Evolutionary conservation across 129 eudicot species (phyloP), one percentile per base, ranked within the genome.

Genomic region (Flaveria linearis): DNA sequence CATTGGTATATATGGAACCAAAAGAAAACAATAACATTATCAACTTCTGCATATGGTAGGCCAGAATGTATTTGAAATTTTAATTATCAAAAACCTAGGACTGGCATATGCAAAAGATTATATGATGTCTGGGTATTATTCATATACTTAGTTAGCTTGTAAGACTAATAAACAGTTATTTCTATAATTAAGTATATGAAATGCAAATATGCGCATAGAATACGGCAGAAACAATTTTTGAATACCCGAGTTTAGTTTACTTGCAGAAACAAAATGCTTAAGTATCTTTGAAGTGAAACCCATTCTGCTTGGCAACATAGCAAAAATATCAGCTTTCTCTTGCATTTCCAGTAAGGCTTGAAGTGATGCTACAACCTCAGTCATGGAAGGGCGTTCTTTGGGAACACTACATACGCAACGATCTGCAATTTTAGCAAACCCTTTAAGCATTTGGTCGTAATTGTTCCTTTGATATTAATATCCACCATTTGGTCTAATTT

Each of bases 321-420:
- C 30, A 66, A 66, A 42, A 49, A 1, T 5, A 5, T 41, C 68
- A 20, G 12, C 43, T 53, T 56, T 71, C 76, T 13, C 63, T 2
- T 68, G 80, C 41, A 66, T 50, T 55, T 74, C 43, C 10, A 80
- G 9, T 17, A 42, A 50, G 45, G 50, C 62, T 9, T 80, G 75
- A 74, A 80, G 80, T 13, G 69, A 23, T 60, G 39, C 52, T 56
- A 80, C 76, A 26, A 80, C 84, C 55, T 74, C 75, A 1, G 80
- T 33, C 84, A 80, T 80, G 9, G 71, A 23, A 25, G 84, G 84
- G 5, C 80, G 72, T 28, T 68, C 42, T 71, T 68, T 58, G 16
- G 25, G 30, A 26, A 3, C 13, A 28, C 71, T 80, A 28, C 1
- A 4, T 62, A 80, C 49, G 25, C 80, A 80, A 20, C 42, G 79